phyloP scores from a whole-genome alignment of 2,329 filamentous ascomycete genomes.

The Simplicillium sp. region DNA sequence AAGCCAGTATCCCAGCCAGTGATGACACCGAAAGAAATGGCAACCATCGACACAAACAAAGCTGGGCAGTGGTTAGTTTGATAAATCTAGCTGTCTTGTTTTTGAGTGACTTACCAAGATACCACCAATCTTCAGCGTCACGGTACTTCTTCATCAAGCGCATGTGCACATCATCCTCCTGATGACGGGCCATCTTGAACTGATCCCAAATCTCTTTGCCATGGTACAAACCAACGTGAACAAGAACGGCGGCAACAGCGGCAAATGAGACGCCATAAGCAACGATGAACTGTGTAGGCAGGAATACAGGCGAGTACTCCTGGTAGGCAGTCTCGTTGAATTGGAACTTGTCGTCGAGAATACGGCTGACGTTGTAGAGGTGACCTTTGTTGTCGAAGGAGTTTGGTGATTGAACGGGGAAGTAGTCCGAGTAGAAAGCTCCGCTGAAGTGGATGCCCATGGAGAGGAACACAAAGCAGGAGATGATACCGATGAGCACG shows the following conservation, averaged over 20 bases:
- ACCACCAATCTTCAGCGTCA: slow-evolving; percentile 52
- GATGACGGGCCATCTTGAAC: slow-evolving; percentile 42
- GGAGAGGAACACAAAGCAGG: slow-evolving; percentile 48
- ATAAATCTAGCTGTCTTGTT: slow-evolving; percentile 11
- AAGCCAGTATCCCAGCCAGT: slow-evolving; percentile 47
- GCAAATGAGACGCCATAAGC: slow-evolving; percentile 58
- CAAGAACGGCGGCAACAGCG: slow-evolving; percentile 51
- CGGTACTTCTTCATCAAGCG: slow-evolving; percentile 52
- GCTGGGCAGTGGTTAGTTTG: slow-evolving; percentile 13
- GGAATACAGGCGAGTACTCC: slow-evolving; percentile 55
- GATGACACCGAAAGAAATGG: slow-evolving; percentile 43
- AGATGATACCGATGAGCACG: slow-evolving; percentile 38
- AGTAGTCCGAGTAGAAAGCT: slow-evolving; percentile 46
- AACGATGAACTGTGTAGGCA: slow-evolving; percentile 52
- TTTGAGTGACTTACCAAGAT: slow-evolving; percentile 32
- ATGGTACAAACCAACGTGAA: slow-evolving; percentile 47
- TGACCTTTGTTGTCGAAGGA: slow-evolving; percentile 56
- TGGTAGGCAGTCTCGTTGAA: slow-evolving; percentile 53
- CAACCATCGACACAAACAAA: slow-evolving; percentile 43
- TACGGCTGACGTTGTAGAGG: slow-evolving; percentile 50
- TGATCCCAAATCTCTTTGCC: slow-evolving; percentile 45
- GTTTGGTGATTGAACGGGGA: slow-evolving; percentile 51
- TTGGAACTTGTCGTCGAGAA: slow-evolving; percentile 44
- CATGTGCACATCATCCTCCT: slow-evolving; percentile 52
- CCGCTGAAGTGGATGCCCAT: slow-evolving; percentile 50